These are phyloP conservation scores for Pezicula rhizophila DNA, from an alignment of 2,329 filamentous ascomycete species.

Conservation along the genomic window DNA sequence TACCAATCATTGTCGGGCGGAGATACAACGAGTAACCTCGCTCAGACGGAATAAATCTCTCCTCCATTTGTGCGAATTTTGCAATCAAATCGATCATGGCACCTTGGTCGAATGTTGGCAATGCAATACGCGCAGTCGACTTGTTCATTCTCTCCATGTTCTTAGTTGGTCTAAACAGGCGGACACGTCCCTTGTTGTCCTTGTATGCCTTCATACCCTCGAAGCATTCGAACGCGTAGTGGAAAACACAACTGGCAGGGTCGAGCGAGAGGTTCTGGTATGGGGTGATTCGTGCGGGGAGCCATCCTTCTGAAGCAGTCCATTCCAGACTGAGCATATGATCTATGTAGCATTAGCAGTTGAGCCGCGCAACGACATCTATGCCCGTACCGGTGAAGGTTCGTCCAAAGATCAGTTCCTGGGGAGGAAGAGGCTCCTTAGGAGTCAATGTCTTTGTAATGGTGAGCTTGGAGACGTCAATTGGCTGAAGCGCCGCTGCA, in stretches of 20 bases:
- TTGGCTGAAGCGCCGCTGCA: constrained; percentile 51
- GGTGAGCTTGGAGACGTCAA: constrained; percentile 72
- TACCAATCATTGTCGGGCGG: constrained; percentile 94
- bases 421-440: constrained; percentile 65
- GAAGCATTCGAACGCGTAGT: constrained; percentile 97
- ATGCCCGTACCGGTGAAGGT: constrained; percentile 71
- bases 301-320: constrained; percentile 71
- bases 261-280: constrained; percentile 98
- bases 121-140: constrained; percentile 82
- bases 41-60: constrained; percentile 80
- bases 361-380: background rate
- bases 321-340: constrained; percentile 97
- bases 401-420: constrained; percentile 83
- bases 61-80: constrained; percentile 72
- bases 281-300: constrained; percentile 74
- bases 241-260: constrained; percentile 93
- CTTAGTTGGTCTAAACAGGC: constrained; percentile 88
- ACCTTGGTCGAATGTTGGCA: constrained; percentile 75
- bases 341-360: constrained; percentile 47
- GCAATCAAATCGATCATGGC: constrained; percentile 76
- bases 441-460: constrained; percentile 71
- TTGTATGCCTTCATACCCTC: constrained; percentile 99
- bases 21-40: constrained; percentile 93
- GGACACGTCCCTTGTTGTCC: constrained; percentile 69
- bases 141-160: constrained; percentile 96